Base-by-base conservation (phyloP, 2,329 filamentous ascomycete species). In the Beauveria bassiana region DNA sequence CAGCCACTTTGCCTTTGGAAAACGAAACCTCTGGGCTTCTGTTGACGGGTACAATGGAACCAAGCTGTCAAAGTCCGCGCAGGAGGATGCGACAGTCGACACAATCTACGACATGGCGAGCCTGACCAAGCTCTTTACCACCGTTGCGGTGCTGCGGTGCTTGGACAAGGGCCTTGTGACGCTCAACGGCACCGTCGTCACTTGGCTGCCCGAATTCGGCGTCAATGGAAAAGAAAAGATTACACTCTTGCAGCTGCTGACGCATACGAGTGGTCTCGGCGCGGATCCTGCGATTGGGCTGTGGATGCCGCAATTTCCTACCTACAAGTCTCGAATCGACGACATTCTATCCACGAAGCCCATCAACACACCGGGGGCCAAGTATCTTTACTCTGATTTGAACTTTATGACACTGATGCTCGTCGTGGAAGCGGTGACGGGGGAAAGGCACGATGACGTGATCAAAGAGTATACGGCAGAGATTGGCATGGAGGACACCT, bases 71-170 rank as follows among this genome's bases (percentile, higher is more conserved):
- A 6, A 14, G 1, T 1, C 50, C 6, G 57, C 69, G 38, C 70
- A 71, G 61, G 69, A 71, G 58, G 65, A 67, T 16, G 65, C 72
- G 9, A 68, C 66, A 0, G 38, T 70, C 4, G 70, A 74, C 57
- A 74, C 72, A 3, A 69, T 75, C n/a, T 75, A 75, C 64, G 73
- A 75, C 63, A 68, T 74, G 69, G 73, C 73, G 43, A 75, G 73
- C 61, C 62, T 75, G 34, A 72, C 73, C 7, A 75, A 75, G 65
- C 61, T 75, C 28, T 74, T 73, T 57, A 74, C 73, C n/a, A 67
- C 71, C 0, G 66, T 74, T 4, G 71, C 72, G 0, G 69, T 66
- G 8, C 66, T 75, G 46, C 67, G 71, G 3, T 63, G 68, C 43
- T 61, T 74, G 7, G 73, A 75, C 56, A 60, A 63, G 3, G 67